Evolutionary conservation across 1,284 basidiomycete genomes (phyloP), one percentile per base, ranked within the genome.

Genomic region (Erythrobasidium hasegawianum): DNA sequence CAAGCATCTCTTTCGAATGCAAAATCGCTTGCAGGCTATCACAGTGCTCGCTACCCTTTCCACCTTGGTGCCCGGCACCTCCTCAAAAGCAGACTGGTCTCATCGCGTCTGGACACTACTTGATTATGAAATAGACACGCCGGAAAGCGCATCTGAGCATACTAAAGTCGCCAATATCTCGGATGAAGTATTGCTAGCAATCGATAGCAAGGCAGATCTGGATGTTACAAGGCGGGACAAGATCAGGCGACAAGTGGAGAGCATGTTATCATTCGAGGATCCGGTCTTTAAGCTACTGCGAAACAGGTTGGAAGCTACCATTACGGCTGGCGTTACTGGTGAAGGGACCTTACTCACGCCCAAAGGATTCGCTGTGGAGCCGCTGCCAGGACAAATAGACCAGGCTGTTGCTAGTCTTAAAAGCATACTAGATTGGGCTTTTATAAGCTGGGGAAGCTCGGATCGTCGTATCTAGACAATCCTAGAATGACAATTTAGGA

Each of bases 261-360:
- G 61, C 14, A 64, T 64, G 61, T 16, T 64, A 27, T n/a, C 29
- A 3, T 47, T 64, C 4, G 61, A 64, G 13, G 61, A 64, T 57
- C 61, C 49, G 18, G 61, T 64, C 16, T 64, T 47, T 39, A 40
- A 33, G 53, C 53, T 64, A 39, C 53, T 64, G n/a, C 39, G 55
- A 24, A 1, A 13, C 4, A 56, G 61, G 38, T 20, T 64, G 33
- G 29, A 49, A 26, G 49, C n/a, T 38, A 54, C 24, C 13, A 5
- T 64, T 9, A 4, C 27, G 20, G 26, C 40, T 20, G 52, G 45
- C 40, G 16, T 56, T 11, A 26, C n/a, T 16, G 14, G 20, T n/a
- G 41, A 5, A 26, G 22, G 9, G n/a, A 1, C 2, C 14, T 1
- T 2, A 4, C 1, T n/a, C 11, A 10, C 9, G 18, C 45, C 56